Evolutionary conservation across 2,329 filamentous ascomycete genomes (phyloP), one percentile per base, ranked within the genome.

Genomic region (Fusarium sp.): DNA sequence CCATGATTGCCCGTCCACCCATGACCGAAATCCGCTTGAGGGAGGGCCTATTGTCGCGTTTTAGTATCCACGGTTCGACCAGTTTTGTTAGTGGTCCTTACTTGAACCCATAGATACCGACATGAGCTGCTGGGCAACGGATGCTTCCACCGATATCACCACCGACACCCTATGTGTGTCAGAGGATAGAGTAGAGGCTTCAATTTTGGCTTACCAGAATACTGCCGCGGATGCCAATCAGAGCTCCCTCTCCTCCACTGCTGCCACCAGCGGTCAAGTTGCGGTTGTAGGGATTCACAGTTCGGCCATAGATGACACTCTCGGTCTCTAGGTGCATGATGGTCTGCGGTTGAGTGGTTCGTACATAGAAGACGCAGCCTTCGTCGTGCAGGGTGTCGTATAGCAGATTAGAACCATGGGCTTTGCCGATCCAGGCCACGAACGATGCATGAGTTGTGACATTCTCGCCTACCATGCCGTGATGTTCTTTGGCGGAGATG

Each of bases 261-360:
- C 82, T 85, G 2, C 89, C 89, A 6, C 89, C 89, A 0, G 85
- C 80, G 0, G 84, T 86, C 29, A 88, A 77, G 17, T 79, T 75
- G 1, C 84, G 79, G 56, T 89, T 89, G 53, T 82, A 77, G 0
- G 89, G 88, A 67, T 89, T 90, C 4, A 89, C 74, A 0, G 84
- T 85, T 31, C 84, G 80, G 2, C 87, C 87, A 53, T 83, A 86
- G 17, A 89, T 72, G 63, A 90, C 88, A 66, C 87, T 89, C 36
- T 82, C 79, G 4, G 80, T 84, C 68, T 90, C 88, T 33, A 87
- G 70, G 14, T 79, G 78, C 71, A 79, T 79, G 43, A 86, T 74
- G 0, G 79, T 81, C 64, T 86, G 84, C 0, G 88, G 88, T 6
- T 90, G 81, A 51, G 89, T 91, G 1, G 89, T 91, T 71, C 91